phyloP scores from a whole-genome alignment of 2,329 filamentous ascomycete species.

The Neurospora sp. region DNA sequence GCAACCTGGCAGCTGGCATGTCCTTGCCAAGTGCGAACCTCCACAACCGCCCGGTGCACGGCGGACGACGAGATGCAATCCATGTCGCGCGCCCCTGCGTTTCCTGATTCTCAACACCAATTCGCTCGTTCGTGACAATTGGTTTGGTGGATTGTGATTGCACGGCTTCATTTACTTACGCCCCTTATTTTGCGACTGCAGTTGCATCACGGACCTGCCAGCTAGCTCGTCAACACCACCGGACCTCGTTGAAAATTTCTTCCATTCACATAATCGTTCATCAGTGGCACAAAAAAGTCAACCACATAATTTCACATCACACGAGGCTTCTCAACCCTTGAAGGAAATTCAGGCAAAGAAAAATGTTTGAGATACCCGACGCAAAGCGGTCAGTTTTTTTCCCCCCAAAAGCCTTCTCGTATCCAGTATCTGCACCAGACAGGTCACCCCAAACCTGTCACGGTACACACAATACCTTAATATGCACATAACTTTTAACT shows the following conservation, averaged over 20 bases:
- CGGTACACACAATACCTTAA: neutral
- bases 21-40: neutral
- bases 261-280: neutral
- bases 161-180: neutral
- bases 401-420: neutral
- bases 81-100: neutral
- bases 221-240: neutral
- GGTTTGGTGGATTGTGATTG: neutral
- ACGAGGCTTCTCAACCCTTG: neutral
- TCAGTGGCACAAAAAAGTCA: neutral
- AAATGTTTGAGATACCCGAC: conserved; percentile 42
- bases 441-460: neutral
- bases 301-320: neutral
- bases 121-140: neutral
- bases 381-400: conserved; percentile 36
- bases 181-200: neutral
- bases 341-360: neutral
- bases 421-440: neutral
- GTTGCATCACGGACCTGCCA: neutral
- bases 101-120: neutral
- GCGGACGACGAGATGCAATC: neutral
- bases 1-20: neutral
- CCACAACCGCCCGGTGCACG: neutral
- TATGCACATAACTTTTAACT: neutral
- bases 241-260: neutral